Conservation (phyloP, 345 rosid genomes). For the Cardamine occulta region DNA sequence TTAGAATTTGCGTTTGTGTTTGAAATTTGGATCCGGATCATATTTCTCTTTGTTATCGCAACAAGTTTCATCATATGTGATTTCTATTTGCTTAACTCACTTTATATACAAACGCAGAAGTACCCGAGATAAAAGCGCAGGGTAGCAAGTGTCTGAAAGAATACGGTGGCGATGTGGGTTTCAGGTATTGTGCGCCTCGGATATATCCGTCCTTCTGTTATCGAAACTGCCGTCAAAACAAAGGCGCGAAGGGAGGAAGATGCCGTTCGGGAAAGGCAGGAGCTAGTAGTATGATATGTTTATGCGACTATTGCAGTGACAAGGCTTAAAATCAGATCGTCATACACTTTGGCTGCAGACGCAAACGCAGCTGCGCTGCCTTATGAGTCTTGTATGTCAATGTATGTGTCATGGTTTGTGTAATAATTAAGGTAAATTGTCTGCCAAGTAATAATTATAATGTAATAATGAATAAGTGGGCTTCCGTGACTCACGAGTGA, state of each 20-base stretch:
- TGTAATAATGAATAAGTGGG: background rate
- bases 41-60: background rate
- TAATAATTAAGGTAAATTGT: background rate
- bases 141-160: constrained; percentile 25
- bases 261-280: background rate
- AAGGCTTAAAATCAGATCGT: constrained; percentile 7
- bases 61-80: background rate
- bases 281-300: constrained; percentile 2
- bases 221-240: constrained; percentile 17
- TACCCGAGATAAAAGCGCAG: constrained; percentile 34
- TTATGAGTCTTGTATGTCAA: background rate
- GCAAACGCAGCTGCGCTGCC: too few species aligned
- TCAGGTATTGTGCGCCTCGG: constrained; percentile 34
- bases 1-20: background rate
- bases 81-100: background rate
- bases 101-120: constrained; percentile 20
- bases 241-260: constrained; percentile 29
- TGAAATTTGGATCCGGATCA: background rate
- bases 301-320: constrained; percentile 24
- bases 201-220: constrained; percentile 33
- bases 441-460: background rate
- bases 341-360: too few species aligned
- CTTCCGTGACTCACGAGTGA: background rate
- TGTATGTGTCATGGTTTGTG: background rate
- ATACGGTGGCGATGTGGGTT: constrained; percentile 39